phyloP scores from a whole-genome alignment of 257 asterid genomes.

The Nemophila menziesii region DNA sequence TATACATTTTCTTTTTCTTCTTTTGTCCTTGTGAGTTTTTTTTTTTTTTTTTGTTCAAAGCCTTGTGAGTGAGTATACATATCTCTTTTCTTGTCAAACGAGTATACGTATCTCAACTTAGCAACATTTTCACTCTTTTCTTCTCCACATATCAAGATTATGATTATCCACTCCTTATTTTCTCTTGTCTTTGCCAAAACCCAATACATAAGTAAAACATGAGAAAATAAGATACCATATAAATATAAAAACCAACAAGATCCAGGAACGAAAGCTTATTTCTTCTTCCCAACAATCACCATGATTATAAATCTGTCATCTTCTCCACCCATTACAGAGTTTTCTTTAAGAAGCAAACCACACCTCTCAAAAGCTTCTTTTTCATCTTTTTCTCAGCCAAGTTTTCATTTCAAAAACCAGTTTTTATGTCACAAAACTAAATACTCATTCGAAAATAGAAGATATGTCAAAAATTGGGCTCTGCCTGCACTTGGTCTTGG shows the following conservation, averaged over 20 bases:
- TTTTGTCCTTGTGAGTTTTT: no score
- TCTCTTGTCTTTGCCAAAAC: no score
- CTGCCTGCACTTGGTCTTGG: constrained; percentile 52
- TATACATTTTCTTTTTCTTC: no score
- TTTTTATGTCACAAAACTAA: constrained; percentile 16
- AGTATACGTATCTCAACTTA: no score
- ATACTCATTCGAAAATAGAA: constrained; percentile 22
- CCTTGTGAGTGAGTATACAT: no score
- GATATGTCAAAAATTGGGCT: constrained; percentile 33
- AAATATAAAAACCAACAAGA: background rate
- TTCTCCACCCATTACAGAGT: constrained; percentile 34
- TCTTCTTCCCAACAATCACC: constrained; percentile 14
- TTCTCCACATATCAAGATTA: constrained; percentile 61
- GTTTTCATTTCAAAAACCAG: constrained; percentile 28
- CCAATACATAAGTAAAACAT: background rate
- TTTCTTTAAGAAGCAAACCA: constrained; percentile 20
- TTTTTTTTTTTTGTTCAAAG: no score
- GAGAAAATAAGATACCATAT: background rate
- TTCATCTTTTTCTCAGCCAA: constrained; percentile 17
- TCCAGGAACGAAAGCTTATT: background rate
- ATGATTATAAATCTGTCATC: constrained; percentile 60
- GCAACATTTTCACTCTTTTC: constrained; percentile 28
- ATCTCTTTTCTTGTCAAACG: no score
- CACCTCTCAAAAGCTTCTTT: constrained; percentile 23
- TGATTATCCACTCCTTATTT: constrained; percentile 13